These are phyloP conservation scores for Singerocomus inundabilis DNA, from an alignment of 1,284 basidiomycete species.

Conservation along the genomic window DNA sequence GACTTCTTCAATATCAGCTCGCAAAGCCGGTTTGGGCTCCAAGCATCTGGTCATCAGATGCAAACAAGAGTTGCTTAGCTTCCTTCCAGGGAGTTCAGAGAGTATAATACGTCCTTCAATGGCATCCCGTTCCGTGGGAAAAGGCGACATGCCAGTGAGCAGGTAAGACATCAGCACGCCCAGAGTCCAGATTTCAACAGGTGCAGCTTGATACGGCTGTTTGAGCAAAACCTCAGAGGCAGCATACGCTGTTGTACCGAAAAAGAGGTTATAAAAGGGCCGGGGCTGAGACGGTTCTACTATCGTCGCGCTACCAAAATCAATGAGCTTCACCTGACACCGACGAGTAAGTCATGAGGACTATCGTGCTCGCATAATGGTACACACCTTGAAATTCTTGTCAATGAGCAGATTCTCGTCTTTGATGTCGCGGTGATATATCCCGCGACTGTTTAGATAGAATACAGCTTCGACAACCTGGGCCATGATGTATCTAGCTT, in stretches of 20 bases:
- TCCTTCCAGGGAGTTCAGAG: slow-evolving; percentile 35
- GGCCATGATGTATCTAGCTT: slow-evolving; percentile 79
- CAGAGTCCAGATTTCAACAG: slow-evolving; percentile 90
- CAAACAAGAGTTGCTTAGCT: slow-evolving; percentile 43
- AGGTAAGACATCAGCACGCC: slow-evolving; percentile 87
- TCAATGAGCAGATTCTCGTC: slow-evolving; percentile 93
- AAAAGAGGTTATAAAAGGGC: slow-evolving; percentile 75
- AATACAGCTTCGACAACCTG: slow-evolving; percentile 86
- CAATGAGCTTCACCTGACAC: slow-evolving; percentile 82
- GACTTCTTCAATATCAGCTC: slow-evolving; percentile 74
- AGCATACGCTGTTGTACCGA: slow-evolving; percentile 79
- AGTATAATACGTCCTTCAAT: slow-evolving; percentile 51
- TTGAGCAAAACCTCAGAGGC: slow-evolving; percentile 81
- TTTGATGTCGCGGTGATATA: slow-evolving; percentile 91
- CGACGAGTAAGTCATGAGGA: slow-evolving; percentile 4
- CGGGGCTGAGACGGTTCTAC: slow-evolving; percentile 64
- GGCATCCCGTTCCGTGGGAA: slow-evolving; percentile 73
- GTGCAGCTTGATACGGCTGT: slow-evolving; percentile 69
- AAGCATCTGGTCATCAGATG: slow-evolving; percentile 75
- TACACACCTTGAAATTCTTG: slow-evolving; percentile 58
- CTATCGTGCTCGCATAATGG: not conserved
- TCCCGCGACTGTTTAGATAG: slow-evolving; percentile 74
- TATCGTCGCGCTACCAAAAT: slow-evolving; percentile 87
- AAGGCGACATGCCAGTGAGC: slow-evolving; percentile 83
- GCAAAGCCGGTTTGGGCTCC: slow-evolving; percentile 63